Evolutionary conservation across 768 basidiomycete species (phyloP).

Genomic region (Pleurotus giganteus): DNA sequence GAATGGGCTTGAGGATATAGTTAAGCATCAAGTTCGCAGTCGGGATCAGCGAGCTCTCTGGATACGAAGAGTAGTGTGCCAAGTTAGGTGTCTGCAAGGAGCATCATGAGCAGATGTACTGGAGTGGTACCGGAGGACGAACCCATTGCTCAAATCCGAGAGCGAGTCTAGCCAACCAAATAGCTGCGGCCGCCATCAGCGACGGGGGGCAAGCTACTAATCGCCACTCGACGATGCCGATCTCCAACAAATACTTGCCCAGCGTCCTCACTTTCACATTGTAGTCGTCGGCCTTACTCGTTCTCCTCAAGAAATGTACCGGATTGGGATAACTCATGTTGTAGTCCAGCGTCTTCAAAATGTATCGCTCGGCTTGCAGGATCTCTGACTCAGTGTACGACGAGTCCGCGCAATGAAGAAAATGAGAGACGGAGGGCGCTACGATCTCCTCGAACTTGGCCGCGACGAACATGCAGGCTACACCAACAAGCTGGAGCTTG

Average conservation of each 20-base stretch:
- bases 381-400: conserved; percentile 82
- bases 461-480: conserved; percentile 91
- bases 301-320: conserved; percentile 86
- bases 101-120: conserved; percentile 8
- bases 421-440: conserved; percentile 87
- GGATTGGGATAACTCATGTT: conserved; percentile 93
- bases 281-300: conserved; percentile 96
- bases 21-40: conserved; percentile 93
- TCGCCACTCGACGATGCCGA: conserved; percentile 84
- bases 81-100: conserved; percentile 68
- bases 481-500: conserved; percentile 94
- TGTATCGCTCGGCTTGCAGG: conserved; percentile 76
- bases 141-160: conserved; percentile 89
- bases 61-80: conserved; percentile 92
- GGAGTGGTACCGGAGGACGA: conserved; percentile 24
- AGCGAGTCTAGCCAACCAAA: conserved; percentile 86
- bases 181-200: conserved; percentile 81
- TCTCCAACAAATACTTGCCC: conserved; percentile 93
- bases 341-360: conserved; percentile 91
- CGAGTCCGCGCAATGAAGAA: conserved; percentile 82
- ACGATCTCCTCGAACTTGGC: conserved; percentile 97
- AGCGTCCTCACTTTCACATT: conserved; percentile 90
- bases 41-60: conserved; percentile 79
- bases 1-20: conserved; percentile 78
- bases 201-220: conserved; percentile 83